Base-by-base conservation (phyloP, 2,329 filamentous ascomycete species). In the Podosphaera aphanis region DNA sequence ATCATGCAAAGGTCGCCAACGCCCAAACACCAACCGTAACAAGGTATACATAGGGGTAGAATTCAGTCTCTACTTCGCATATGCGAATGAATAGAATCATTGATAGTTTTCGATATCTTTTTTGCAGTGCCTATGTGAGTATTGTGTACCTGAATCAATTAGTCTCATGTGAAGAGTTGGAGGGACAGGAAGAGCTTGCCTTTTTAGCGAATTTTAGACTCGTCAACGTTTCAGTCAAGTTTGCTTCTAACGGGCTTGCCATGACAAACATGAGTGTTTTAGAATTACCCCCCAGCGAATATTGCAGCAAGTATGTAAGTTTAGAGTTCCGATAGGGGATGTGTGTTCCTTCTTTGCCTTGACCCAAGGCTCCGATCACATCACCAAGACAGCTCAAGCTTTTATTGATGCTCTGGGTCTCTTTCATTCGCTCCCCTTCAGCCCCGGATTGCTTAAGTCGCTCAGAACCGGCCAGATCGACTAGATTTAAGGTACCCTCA, bases 231-330 rank as follows among this genome's bases (percentile, higher is more conserved):
- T 98, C 90, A 57, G 79, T 81, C 52, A 94, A 67, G 64, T 95
- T 90, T 5, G 77, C 81, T 64, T 92, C 83, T 48, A 95, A 66
- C 29, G 90, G 90, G 54, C 81, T 90, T 47, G 93, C 82, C 86
- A 95, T 95, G 60, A 95, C 84, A 61, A 98, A 93, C 90, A 98
- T 98, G 56, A 98, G 77, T 0, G 90, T 98, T 65, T 94, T 93
- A 54, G 81, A 90, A 61, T 93, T 94, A 15, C 90, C 90, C 3
- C 90, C 88, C 6, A 98, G 68, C 2, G 84, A 93, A 59, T 90
- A 92, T 72, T 95, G 84, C 33, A 98, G 71, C 41, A 98, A 70
- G 58, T 94, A 93, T 7, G 90, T 98, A 52, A 98, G 70, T 69
- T 94, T 95, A 54, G 83, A 93, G 64, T 95, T 95, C 46, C 90